phyloP scores from a whole-genome alignment of 1,284 basidiomycete genomes.

The Malassezia dermatis region DNA sequence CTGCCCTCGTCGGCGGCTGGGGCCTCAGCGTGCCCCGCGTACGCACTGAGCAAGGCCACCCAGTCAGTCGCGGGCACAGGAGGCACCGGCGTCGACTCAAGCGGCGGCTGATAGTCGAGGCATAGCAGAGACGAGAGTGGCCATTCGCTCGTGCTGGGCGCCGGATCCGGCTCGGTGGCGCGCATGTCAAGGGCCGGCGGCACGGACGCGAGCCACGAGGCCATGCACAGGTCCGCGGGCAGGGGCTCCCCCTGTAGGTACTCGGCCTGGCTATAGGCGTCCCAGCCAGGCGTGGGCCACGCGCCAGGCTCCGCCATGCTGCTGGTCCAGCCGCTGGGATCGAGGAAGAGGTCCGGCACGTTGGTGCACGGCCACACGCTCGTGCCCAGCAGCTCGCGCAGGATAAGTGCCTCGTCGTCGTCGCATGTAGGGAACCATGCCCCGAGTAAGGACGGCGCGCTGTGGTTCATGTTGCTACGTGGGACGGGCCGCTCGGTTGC shows the following conservation, averaged over 20 bases:
- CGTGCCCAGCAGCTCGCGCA: background rate
- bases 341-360: background rate
- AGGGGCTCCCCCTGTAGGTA: background rate
- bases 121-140: background rate
- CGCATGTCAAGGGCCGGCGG: background rate
- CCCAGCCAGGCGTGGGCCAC: background rate
- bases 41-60: background rate
- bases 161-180: background rate
- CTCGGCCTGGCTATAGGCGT: background rate
- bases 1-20: background rate
- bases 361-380: background rate
- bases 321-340: background rate
- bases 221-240: background rate
- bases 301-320: background rate
- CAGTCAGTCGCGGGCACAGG: background rate
- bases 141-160: background rate
- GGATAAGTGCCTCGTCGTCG: background rate
- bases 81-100: background rate
- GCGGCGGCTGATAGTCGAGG: background rate
- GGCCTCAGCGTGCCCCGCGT: background rate
- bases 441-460: background rate
- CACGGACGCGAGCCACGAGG: background rate
- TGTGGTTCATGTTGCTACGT: background rate
- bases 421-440: background rate
- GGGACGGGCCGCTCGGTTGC: background rate